These are phyloP conservation scores for Candida tetrigidarum DNA, from an alignment of 1,139 yeast species.

Conservation along the genomic window DNA sequence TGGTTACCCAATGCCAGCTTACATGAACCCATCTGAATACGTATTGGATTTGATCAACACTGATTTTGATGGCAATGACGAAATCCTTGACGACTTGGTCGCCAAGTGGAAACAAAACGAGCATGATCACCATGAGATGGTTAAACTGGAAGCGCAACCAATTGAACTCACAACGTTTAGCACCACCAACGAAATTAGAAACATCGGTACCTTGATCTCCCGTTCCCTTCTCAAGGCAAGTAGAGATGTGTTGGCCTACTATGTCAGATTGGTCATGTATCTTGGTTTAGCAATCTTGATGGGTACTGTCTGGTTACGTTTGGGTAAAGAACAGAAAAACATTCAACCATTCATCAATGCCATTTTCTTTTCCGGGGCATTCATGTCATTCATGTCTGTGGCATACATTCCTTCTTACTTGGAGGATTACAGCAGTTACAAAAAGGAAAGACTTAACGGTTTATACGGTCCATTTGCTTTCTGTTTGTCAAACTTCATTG, in stretches of 20 bases:
- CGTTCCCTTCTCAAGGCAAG: slow-evolving; percentile 33
- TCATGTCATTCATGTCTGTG: slow-evolving; percentile 48
- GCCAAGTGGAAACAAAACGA: slow-evolving; percentile 11
- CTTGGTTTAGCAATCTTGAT: slow-evolving; percentile 41
- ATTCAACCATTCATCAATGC: slow-evolving; percentile 44
- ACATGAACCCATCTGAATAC: slow-evolving; percentile 34
- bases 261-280: slow-evolving; percentile 41
- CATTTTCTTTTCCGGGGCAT: slow-evolving; percentile 45
- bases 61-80: slow-evolving; percentile 24
- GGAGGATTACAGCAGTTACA: slow-evolving; percentile 35
- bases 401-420: slow-evolving; percentile 46
- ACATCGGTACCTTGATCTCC: slow-evolving; percentile 22
- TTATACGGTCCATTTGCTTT: slow-evolving; percentile 41
- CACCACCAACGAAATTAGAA: slow-evolving; percentile 9
- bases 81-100: slow-evolving; percentile 11
- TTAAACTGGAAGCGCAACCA: background rate
- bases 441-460: slow-evolving; percentile 38
- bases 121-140: background rate
- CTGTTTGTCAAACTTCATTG: slow-evolving; percentile 35
- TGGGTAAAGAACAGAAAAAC: slow-evolving; percentile 29
- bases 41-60: slow-evolving; percentile 38
- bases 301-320: slow-evolving; percentile 48
- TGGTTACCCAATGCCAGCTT: slow-evolving; percentile 23
- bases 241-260: slow-evolving; percentile 39
- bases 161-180: background rate